phyloP scores from a whole-genome alignment of 768 basidiomycete genomes.

The Suillus occidentalis region DNA sequence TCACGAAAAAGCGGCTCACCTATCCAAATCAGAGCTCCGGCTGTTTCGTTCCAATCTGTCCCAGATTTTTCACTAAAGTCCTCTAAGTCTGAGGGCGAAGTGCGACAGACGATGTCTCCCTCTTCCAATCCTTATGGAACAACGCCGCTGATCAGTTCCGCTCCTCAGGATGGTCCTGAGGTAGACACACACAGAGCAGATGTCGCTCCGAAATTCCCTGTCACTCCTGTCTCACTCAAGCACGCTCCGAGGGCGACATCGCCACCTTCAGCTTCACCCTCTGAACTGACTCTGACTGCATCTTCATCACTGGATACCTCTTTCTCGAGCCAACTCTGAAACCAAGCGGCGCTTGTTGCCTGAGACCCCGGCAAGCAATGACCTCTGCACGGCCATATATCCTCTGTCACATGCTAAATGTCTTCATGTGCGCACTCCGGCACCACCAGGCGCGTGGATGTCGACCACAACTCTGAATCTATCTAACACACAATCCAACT shows the following conservation, averaged over 20 bases:
- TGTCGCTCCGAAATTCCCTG: constrained; percentile 27
- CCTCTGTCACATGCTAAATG: constrained; percentile 50
- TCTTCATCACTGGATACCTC: constrained; percentile 23
- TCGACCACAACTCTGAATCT: constrained; percentile 38
- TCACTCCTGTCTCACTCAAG: constrained; percentile 36
- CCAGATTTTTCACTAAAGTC: constrained; percentile 1
- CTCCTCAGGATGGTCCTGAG: constrained; percentile 25
- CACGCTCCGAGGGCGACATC: constrained; percentile 14
- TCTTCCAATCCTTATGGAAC: constrained; percentile 20
- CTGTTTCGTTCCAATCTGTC: constrained; percentile 8
- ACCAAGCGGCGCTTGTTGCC: constrained; percentile 19
- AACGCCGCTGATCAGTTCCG: constrained; percentile 14
- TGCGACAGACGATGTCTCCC: neutral
- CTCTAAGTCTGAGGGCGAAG: neutral
- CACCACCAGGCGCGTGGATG: constrained; percentile 65
- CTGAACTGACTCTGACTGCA: constrained; percentile 22
- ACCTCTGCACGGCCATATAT: constrained; percentile 40
- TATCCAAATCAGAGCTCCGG: constrained; percentile 15
- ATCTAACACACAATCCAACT: constrained; percentile 25
- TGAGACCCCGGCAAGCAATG: constrained; percentile 24
- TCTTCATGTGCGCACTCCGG: constrained; percentile 56
- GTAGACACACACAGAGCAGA: constrained; percentile 32
- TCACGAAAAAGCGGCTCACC: constrained; percentile 15
- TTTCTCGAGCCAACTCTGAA: constrained; percentile 18
- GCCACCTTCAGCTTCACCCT: constrained; percentile 10